Evolutionary conservation across 169 alveolate genomes (phyloP), one percentile per base, ranked within the genome.

Genomic region (Plasmodium gaboni): DNA sequence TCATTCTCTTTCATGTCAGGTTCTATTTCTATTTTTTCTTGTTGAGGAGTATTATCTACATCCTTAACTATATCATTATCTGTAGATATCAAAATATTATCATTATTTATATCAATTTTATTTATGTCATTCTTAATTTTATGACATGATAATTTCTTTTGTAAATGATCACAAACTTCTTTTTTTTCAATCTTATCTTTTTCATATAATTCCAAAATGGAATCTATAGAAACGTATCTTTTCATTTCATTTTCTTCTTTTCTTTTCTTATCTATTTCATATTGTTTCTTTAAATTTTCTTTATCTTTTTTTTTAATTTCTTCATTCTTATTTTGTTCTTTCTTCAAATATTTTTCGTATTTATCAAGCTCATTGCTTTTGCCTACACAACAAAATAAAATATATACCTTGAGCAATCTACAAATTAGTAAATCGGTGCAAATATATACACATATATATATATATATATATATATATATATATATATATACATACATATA

Each of bases 331-430:
- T 60, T 76, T 38, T 76, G 22, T 63, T 48, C 89, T 8, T 42
- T 61, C 50, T 8, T 76, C 46, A 76, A 51, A 17, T 57, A 50
- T 65, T 63, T 69, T 48, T 76, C 89, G 44, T 76, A 76, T 32
- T 60, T 48, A n/a, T 57, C 15, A 46, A 76, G 12, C 7, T 55
- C 17, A 6, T 64, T 24, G 13, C 64, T 0, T 57, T 76, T 64
- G 19, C 89, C 89, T 76, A 46, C 12, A 53, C 1, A 9, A 26
- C 15, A 48, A 44, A 17, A 53, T 7, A 38, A 38, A 65, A 51
- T 32, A 32, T 32, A 32, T 32, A 4, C 44, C 61, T 51, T 10
- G 61, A 13, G 3, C 4, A 10, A 13, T 51, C 17, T 1, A 51
- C 17, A 51, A 51, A 10, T 51, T 51, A 51, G 8, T 13, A 51